phyloP scores from a whole-genome alignment of 768 basidiomycete genomes.

The Rhizopogon salebrosus region DNA sequence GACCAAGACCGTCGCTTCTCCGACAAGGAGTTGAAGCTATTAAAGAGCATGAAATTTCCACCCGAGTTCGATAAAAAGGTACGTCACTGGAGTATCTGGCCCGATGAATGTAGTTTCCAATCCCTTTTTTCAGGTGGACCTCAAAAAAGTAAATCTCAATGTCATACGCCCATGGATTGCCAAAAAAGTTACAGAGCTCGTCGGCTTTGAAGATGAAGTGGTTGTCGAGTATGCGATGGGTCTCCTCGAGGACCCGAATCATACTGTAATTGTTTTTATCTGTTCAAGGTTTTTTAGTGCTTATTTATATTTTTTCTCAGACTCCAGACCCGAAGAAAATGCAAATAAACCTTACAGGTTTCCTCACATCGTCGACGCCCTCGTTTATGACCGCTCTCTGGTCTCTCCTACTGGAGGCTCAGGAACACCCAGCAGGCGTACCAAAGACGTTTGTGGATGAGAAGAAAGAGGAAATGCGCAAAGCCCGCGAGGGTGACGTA shows the following conservation, averaged over 20 bases:
- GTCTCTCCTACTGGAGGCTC: conserved; percentile 90
- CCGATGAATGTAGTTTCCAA: not conserved
- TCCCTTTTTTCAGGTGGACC: conserved; percentile 62
- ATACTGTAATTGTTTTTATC: conserved; percentile 54
- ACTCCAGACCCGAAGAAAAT: conserved; percentile 91
- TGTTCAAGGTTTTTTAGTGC: not conserved
- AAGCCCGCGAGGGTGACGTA: conserved; percentile 55
- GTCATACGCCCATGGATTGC: conserved; percentile 96
- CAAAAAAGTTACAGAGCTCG: conserved; percentile 84
- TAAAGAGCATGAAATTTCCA: conserved; percentile 89
- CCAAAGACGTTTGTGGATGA: conserved; percentile 87
- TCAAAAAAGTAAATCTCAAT: conserved; percentile 89
- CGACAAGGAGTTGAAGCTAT: conserved; percentile 88
- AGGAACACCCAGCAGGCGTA: conserved; percentile 82
- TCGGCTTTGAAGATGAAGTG: conserved; percentile 95
- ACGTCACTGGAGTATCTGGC: conserved; percentile 1
- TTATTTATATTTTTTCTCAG: conserved; percentile 31
- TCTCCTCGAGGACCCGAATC: conserved; percentile 78
- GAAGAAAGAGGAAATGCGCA: conserved; percentile 89
- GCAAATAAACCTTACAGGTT: conserved; percentile 92
- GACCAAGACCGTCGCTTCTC: conserved; percentile 92
- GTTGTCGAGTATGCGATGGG: conserved; percentile 96
- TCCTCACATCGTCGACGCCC: conserved; percentile 82
- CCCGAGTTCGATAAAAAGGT: conserved; percentile 86
- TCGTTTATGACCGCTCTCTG: conserved; percentile 86